Evolutionary conservation across 805 yeast genomes (phyloP).

Genomic region (Teunomyces lycoperdinae): DNA sequence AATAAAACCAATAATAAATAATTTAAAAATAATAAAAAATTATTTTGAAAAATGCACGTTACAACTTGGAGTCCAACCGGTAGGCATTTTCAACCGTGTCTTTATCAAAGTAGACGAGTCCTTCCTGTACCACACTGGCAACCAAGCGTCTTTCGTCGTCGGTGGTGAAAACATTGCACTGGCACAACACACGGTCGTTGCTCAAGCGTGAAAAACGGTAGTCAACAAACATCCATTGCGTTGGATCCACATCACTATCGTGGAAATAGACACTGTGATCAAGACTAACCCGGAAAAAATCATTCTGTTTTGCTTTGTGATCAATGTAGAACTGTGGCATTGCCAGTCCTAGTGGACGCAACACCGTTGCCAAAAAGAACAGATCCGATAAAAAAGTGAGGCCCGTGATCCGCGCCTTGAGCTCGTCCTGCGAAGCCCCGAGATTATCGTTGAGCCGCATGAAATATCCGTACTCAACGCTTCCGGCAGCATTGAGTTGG

Average conservation of each 20-base stretch:
- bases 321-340: neutral
- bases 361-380: constrained; percentile 27
- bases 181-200: constrained; percentile 34
- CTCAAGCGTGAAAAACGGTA: constrained; percentile 28
- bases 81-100: constrained; percentile 4
- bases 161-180: constrained; percentile 22
- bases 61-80: neutral
- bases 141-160: constrained; percentile 22
- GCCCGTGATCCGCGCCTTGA: constrained; percentile 15
- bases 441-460: constrained; percentile 27
- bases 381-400: constrained; percentile 31
- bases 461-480: constrained; percentile 27
- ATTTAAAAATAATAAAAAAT: neutral
- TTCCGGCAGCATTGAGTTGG: constrained; percentile 6
- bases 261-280: constrained; percentile 38
- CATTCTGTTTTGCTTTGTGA: neutral
- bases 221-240: constrained; percentile 35
- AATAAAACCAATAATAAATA: no score
- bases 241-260: constrained; percentile 34
- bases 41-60: neutral
- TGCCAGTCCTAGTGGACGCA: constrained; percentile 22
- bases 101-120: constrained; percentile 14
- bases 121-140: constrained; percentile 35
- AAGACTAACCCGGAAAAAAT: constrained; percentile 36
- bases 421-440: constrained; percentile 19